Base-by-base conservation (phyloP, 352 stramenopile genomes). In the Phytopythium helicoides region DNA sequence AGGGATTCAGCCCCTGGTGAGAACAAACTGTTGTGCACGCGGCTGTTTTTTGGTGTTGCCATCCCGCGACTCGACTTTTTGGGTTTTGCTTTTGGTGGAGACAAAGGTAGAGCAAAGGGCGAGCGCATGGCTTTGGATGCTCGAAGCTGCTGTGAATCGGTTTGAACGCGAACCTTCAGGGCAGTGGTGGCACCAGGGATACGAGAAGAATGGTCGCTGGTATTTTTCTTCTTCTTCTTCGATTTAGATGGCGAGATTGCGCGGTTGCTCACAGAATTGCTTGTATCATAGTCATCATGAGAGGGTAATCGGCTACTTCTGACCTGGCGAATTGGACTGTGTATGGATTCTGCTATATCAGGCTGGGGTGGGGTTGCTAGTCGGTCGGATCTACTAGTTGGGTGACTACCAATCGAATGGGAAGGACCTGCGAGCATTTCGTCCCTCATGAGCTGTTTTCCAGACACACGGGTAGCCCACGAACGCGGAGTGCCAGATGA, bases 121-220 rank as follows among this genome's bases (percentile, higher is more conserved):
- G 68, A 67, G 3, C 45, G 60, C 14, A 65, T 28, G 12, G 76
- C 64, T 44, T 62, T 79, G 0, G 60, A 73, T 6, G 79, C 53
- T 8, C 59, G 67, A 11, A 81, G 31, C 37, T 37, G n/a, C n/a
- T 80, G 69, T 23, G 60, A 73, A 2, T 74, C 64, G 9, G 58
- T 76, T 39, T 81, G 70, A 37, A 83, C 44, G 44, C 54, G 64
- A 22, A 83, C 60, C 16, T 81, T 68, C 22, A 83, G 75, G 3
- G 52, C 46, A 4, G 60, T 60, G 34, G 62, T 41, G 21, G 12
- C 16, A 21, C 36, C 11, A 51, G 16, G 1, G 14, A 36, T 36
- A 16, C 25, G 16, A 1, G 42, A 25, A 3, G 42, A 49, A 11
- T 36, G n/a, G n/a, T n/a, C 37, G 21, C 3, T 34, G 3, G 34